Evolutionary conservation across 352 stramenopile genomes (phyloP).

Genomic region (Phytopythium litorale): DNA sequence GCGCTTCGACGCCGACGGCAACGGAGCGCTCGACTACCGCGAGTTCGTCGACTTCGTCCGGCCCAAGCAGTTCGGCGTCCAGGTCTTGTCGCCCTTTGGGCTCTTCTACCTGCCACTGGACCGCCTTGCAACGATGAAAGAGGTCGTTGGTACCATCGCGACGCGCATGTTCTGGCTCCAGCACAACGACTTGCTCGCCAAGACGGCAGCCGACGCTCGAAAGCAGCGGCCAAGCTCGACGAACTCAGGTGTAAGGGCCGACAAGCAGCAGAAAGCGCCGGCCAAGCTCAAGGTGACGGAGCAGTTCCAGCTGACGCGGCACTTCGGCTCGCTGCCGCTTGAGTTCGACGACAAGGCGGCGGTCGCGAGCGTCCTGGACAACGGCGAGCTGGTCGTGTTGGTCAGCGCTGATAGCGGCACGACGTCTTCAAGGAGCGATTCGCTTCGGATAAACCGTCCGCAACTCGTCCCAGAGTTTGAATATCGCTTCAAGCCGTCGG

Average conservation of each 20-base stretch:
- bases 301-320: conserved; percentile 25
- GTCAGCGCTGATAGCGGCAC: background rate
- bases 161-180: conserved; percentile 56
- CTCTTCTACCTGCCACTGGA: conserved; percentile 36
- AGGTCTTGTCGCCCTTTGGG: conserved; percentile 43
- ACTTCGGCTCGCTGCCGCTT: conserved; percentile 31
- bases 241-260: background rate
- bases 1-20: conserved; percentile 40
- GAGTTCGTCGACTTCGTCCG: conserved; percentile 43
- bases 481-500: conserved; percentile 15
- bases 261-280: background rate
- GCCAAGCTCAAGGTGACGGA: conserved; percentile 35
- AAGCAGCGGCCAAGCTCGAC: background rate
- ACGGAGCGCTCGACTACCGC: conserved; percentile 37
- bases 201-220: background rate
- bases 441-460: background rate
- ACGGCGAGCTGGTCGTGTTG: conserved; percentile 44
- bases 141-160: conserved; percentile 33
- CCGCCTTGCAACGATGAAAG: conserved; percentile 18
- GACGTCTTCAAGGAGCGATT: background rate
- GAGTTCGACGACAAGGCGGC: conserved; percentile 15
- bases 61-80: conserved; percentile 37
- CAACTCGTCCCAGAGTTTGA: conserved; percentile 3
- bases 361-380: conserved; percentile 23
- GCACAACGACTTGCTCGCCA: conserved; percentile 42